Percentiles rank a stretch among this genome's conserved stretches.
These are phyloP conservation scores for Castanospermum australe DNA, from an alignment of 306 rosid genomes.

Conservation along the genomic window DNA sequence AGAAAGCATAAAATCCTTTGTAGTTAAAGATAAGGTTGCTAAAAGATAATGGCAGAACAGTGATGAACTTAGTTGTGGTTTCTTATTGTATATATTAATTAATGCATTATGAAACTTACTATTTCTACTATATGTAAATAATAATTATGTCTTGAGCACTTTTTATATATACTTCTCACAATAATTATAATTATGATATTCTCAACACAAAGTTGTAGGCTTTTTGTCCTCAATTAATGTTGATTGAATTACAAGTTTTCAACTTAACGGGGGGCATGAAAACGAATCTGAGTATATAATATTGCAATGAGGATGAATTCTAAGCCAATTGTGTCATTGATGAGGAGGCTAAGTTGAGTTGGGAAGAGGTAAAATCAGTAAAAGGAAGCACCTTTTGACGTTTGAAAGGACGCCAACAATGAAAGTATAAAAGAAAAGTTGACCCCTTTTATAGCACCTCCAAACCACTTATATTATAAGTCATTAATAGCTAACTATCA, in stretches of 20 bases:
- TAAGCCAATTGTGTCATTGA: neutral
- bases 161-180: neutral
- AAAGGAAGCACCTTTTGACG: neutral
- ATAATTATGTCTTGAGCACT: neutral
- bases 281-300: neutral
- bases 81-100: neutral
- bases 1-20: too few relatives aligned
- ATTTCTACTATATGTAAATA: neutral
- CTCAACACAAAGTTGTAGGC: neutral
- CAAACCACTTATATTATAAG: neutral
- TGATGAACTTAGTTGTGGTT: neutral
- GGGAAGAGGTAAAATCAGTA: neutral
- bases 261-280: slow-evolving; percentile 17
- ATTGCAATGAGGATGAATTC: neutral
- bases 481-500: neutral
- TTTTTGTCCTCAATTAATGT: neutral
- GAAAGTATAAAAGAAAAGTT: neutral
- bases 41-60: too few relatives aligned
- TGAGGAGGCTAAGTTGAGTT: neutral
- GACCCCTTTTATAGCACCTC: too few relatives aligned
- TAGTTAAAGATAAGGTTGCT: too few relatives aligned
- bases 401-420: neutral
- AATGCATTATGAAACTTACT: neutral
- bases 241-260: neutral
- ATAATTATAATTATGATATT: too few relatives aligned